Conservation (phyloP, 768 basidiomycete species). For the Phanerodontia chrysosporium region DNA sequence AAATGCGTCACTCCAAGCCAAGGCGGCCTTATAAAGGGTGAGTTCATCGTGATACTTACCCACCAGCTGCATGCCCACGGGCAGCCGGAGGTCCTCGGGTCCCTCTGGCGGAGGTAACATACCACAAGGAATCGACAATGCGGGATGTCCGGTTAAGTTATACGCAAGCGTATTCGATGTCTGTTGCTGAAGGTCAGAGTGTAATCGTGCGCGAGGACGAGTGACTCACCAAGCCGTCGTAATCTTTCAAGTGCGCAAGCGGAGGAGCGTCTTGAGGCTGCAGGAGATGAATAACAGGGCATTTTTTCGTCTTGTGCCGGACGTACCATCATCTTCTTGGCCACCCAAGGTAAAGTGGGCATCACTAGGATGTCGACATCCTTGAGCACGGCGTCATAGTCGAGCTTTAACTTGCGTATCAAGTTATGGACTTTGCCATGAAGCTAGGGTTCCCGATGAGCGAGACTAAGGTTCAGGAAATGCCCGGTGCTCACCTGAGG, state of each 20-base stretch:
- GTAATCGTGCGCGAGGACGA: background rate
- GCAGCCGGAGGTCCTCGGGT: slow-evolving; percentile 32
- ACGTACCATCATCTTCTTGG: slow-evolving; percentile 20
- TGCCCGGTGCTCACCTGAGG: slow-evolving; percentile 13
- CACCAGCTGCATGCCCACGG: slow-evolving; percentile 42
- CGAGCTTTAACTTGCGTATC: slow-evolving; percentile 30
- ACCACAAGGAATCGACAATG: slow-evolving; percentile 39
- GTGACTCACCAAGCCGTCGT: slow-evolving; percentile 14
- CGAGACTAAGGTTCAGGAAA: background rate
- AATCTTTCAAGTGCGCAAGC: slow-evolving; percentile 17
- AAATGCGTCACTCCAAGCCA: slow-evolving; percentile 19
- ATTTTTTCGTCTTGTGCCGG: too few species aligned
- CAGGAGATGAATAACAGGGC: background rate
- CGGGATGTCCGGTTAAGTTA: slow-evolving; percentile 38
- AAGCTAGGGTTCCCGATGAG: slow-evolving; percentile 6
- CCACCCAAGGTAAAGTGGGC: slow-evolving; percentile 34
- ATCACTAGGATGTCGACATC: slow-evolving; percentile 31
- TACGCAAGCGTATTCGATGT: slow-evolving; percentile 20
- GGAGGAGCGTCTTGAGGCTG: slow-evolving; percentile 25
- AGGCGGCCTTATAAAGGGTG: slow-evolving; percentile 21
- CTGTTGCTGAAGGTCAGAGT: background rate
- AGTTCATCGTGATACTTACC: slow-evolving; percentile 23
- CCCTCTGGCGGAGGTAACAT: slow-evolving; percentile 32
- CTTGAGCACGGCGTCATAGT: slow-evolving; percentile 29
- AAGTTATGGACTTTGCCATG: slow-evolving; percentile 35